Conservation (phyloP, 208 protist species). For the Leishmania tropica region DNA sequence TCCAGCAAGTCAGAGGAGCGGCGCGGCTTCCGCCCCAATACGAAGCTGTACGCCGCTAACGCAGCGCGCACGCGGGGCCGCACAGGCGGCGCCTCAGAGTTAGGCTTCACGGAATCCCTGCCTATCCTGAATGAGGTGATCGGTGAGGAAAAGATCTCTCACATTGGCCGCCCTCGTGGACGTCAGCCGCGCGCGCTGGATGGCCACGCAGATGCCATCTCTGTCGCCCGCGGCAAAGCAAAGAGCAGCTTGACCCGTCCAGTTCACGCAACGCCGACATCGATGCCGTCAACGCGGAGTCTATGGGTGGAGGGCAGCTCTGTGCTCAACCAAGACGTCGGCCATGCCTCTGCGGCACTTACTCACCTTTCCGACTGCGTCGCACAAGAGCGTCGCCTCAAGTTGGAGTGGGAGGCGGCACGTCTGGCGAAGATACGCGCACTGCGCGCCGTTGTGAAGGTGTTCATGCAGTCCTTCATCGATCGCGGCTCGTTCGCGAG, state of each 20-base stretch:
- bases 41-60: constrained; percentile 20
- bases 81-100: constrained; percentile 5
- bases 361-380: constrained; percentile 65
- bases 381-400: constrained; percentile 52
- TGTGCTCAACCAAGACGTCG: constrained; percentile 42
- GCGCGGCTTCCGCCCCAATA: constrained; percentile 30
- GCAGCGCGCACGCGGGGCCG: constrained; percentile 2
- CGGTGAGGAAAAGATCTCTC: constrained; percentile 12
- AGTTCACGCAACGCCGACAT: background rate
- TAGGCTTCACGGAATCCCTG: constrained; percentile 13
- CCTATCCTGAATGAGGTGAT: constrained; percentile 1
- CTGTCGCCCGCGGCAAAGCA: background rate
- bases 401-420: constrained; percentile 58
- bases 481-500: constrained; percentile 1
- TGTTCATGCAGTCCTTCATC: constrained; percentile 58
- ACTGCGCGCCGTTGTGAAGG: constrained; percentile 66
- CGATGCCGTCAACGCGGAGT: constrained; percentile 14
- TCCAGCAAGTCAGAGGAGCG: constrained; percentile 21
- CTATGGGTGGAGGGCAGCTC: constrained; percentile 85
- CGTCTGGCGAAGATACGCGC: constrained; percentile 58
- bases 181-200: constrained; percentile 22
- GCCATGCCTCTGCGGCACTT: constrained; percentile 51
- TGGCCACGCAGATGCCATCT: background rate
- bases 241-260: background rate
- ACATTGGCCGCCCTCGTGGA: background rate